Evolutionary conservation across 345 rosid genomes (phyloP).

Genomic region (Melaleuca quinquenervia): DNA sequence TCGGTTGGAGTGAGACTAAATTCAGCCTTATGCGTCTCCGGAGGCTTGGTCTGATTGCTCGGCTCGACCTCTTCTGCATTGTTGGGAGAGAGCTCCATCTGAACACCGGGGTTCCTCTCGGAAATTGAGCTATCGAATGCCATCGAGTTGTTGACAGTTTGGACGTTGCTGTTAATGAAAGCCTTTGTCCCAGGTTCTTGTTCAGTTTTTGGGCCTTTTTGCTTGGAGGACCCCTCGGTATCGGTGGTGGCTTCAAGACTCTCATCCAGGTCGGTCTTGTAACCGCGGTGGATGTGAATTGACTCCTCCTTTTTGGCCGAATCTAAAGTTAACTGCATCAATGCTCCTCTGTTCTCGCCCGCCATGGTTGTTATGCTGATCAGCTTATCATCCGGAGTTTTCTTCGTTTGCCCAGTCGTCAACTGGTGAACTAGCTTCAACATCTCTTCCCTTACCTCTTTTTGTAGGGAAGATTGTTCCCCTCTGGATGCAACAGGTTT

Average conservation of each 20-base stretch:
- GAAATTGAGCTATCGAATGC: constrained; percentile 40
- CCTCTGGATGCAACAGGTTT: not conserved
- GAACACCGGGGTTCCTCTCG: constrained; percentile 59
- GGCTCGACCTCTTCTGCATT: constrained; percentile 10
- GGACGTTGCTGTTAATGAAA: constrained; percentile 57
- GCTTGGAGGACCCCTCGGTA: constrained; percentile 28
- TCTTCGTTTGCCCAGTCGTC: constrained; percentile 25
- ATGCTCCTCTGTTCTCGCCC: constrained; percentile 87
- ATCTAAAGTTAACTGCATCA: constrained; percentile 43
- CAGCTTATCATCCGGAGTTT: constrained; percentile 5
- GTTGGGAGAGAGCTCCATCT: constrained; percentile 18
- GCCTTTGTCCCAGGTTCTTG: constrained; percentile 27
- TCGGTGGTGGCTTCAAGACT: constrained; percentile 48
- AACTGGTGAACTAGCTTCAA: constrained; percentile 48
- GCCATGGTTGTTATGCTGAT: constrained; percentile 47
- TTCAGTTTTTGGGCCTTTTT: constrained; percentile 2
- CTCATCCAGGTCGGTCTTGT: constrained; percentile 47
- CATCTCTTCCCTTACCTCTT: constrained; percentile 48
- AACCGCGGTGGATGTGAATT: constrained; percentile 50
- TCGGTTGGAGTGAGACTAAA: constrained; percentile 25
- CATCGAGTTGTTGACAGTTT: constrained; percentile 60
- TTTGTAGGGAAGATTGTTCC: constrained; percentile 17
- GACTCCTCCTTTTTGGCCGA: constrained; percentile 31
- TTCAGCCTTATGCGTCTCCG: constrained; percentile 22
- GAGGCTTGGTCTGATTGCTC: constrained; percentile 5